Base-by-base conservation (phyloP, 106 monocot species). In the Apostasia ramifera region DNA sequence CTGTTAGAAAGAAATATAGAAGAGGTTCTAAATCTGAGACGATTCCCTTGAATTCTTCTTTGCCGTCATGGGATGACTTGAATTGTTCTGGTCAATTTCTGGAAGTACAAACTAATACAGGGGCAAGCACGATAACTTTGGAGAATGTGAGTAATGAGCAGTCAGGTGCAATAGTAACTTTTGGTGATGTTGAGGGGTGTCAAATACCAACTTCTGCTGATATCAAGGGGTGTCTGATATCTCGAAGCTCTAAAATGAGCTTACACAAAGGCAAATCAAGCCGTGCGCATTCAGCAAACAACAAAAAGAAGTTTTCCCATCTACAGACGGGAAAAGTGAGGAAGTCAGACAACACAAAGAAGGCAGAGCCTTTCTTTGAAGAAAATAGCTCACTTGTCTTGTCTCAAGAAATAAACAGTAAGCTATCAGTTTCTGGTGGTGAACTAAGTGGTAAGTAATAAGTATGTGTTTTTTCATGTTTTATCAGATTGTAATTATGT, bases 391-490 rank as follows among this genome's bases (percentile, higher is more conserved):
- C 40, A n/a, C 9, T 63, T 57, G 51, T 53, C 56, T 64, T 53
- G 8, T 65, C 53, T 66, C 61, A 44, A 3, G 74, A 8, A 40
- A 68, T 15, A 48, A 61, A 40, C 1, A 53, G 61, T 39, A 59
- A 74, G 26, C 37, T 44, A 45, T 10, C 69, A 50, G 61, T 45
- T 6, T 15, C 58, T 4, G 42, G 80, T 64, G 61, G 8, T 76
- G 68, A 76, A 61, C 13, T 53, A 52, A 70, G 6, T 12, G 49
- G 86, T 86, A 60, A 77, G 66, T 13, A 44, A 42, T 14, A 11
- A 3, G 13, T 0, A 63, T 50, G 39, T 66, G 50, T 11, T 66
- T 71, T 52, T 44, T 59, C 42, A 5, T 55, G 2, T 58, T 4
- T 70, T 45, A 59, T 47, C 1, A 39, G 6, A 42, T 61, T 3